These are phyloP conservation scores for Ceratocystis ficicola DNA, from an alignment of 2,329 filamentous ascomycete genomes.

Conservation along the genomic window DNA sequence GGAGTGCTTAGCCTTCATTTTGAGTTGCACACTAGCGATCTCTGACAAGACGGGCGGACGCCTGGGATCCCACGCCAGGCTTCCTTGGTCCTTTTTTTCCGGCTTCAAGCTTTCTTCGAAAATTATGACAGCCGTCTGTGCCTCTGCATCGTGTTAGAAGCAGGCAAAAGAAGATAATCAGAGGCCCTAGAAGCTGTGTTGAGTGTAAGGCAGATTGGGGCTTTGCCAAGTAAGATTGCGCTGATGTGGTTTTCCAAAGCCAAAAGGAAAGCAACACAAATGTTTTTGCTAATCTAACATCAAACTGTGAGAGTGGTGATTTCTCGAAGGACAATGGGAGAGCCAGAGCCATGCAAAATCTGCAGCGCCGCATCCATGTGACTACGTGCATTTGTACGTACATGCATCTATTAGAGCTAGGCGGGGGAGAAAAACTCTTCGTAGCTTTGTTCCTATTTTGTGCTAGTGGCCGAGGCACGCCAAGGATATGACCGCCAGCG, in stretches of 20 bases:
- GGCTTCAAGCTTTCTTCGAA: neutral
- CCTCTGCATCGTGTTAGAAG: neutral
- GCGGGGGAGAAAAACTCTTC: slow-evolving; percentile 8
- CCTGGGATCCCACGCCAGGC: neutral
- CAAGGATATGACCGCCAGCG: neutral
- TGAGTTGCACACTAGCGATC: slow-evolving; percentile 6
- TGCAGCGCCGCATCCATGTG: too few species aligned
- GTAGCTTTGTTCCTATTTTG: slow-evolving; percentile 11
- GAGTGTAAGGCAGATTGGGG: too few species aligned
- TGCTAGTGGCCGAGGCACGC: slow-evolving; percentile 1
- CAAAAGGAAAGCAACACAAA: too few species aligned
- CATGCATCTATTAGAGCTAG: neutral
- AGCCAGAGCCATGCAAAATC: too few species aligned
- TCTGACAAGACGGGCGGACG: slow-evolving; percentile 7
- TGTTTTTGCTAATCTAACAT: too few species aligned
- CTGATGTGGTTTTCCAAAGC: too few species aligned
- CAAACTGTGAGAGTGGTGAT: too few species aligned
- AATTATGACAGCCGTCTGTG: neutral
- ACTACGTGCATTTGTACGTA: too few species aligned
- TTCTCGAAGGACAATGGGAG: too few species aligned
- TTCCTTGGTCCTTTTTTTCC: neutral
- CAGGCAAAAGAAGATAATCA: neutral
- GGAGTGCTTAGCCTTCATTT: neutral
- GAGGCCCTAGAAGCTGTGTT: too few species aligned
- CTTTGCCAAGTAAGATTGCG: too few species aligned